A percentile compares a stretch with the other conserved stretches of the same genome.
Evolutionary conservation across 805 yeast species (phyloP).

Genomic region (Schwanniomyces vanrijiae): DNA sequence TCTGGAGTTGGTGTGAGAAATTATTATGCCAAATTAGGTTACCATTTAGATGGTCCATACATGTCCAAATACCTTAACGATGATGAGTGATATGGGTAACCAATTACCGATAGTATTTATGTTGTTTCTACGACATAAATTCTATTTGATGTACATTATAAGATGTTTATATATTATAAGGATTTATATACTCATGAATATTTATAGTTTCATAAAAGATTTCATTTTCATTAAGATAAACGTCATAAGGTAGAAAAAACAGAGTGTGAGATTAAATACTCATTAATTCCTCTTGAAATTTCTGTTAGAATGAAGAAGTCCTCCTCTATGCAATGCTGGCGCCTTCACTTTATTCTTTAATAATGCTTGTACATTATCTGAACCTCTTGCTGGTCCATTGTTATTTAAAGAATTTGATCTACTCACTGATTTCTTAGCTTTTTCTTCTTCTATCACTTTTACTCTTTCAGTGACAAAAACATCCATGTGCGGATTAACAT

Average conservation of each 20-base stretch:
- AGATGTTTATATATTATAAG: background rate
- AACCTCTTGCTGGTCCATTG: conserved; percentile 3
- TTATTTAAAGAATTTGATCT: conserved; percentile 14
- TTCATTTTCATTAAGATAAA: background rate
- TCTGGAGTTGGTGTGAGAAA: conserved; percentile 98
- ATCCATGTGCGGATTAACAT: conserved; percentile 31
- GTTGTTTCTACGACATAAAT: background rate
- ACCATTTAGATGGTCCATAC: conserved; percentile 90
- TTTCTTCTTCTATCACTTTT: conserved; percentile 14
- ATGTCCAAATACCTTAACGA: conserved; percentile 68
- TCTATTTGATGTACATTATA: background rate
- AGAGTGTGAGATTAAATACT: background rate
- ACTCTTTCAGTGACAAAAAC: conserved; percentile 26
- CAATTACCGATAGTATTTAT: background rate
- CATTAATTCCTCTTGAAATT: conserved; percentile 6
- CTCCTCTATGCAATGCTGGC: conserved; percentile 46
- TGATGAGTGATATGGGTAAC: conserved; percentile 2
- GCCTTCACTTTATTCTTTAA: conserved; percentile 42
- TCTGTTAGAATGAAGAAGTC: conserved; percentile 21
- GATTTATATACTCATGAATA: background rate
- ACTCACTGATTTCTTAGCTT: conserved; percentile 11
- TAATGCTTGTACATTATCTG: conserved; percentile 38
- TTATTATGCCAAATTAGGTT: conserved; percentile 90
- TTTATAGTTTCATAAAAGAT: background rate
- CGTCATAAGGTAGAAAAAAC: background rate